A percentile compares a stretch with the other conserved stretches of the same genome.
phyloP scores from a whole-genome alignment of 306 rosid species.

The Cyamopsis tetragonoloba region DNA sequence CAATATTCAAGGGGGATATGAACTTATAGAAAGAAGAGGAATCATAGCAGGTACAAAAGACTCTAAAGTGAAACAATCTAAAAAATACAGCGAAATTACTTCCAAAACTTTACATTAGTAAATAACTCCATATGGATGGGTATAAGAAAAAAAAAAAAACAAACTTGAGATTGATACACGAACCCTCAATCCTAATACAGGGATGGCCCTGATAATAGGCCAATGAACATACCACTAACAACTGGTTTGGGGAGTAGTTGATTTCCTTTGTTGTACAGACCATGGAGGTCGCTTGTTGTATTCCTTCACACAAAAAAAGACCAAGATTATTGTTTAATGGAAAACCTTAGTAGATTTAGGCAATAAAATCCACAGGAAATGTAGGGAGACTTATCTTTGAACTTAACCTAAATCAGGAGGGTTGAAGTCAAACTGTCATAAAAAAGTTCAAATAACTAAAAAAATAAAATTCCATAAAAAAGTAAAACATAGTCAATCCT shows the following conservation, averaged over 20 bases:
- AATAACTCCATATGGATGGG: not conserved
- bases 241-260: constrained; percentile 34
- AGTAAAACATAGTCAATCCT: not conserved
- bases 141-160: not conserved
- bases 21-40: not conserved
- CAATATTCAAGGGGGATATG: not conserved
- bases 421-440: not conserved
- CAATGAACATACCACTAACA: constrained; percentile 22
- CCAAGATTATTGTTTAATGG: not conserved
- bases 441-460: not conserved
- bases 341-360: not conserved
- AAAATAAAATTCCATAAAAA: not conserved
- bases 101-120: not conserved
- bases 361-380: not conserved
- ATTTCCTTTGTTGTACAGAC: constrained; percentile 79
- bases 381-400: not conserved
- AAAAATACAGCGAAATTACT: not conserved
- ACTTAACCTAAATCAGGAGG: too few relatives aligned
- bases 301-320: constrained; percentile 44
- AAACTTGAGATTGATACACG: constrained; percentile 8
- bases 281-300: constrained; percentile 74
- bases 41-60: not conserved
- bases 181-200: constrained; percentile 5
- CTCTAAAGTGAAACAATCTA: not conserved
- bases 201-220: not conserved